Evolutionary conservation across 176 grass and related monocot genomes (phyloP).

Genomic region (Raddia distichophylla): DNA sequence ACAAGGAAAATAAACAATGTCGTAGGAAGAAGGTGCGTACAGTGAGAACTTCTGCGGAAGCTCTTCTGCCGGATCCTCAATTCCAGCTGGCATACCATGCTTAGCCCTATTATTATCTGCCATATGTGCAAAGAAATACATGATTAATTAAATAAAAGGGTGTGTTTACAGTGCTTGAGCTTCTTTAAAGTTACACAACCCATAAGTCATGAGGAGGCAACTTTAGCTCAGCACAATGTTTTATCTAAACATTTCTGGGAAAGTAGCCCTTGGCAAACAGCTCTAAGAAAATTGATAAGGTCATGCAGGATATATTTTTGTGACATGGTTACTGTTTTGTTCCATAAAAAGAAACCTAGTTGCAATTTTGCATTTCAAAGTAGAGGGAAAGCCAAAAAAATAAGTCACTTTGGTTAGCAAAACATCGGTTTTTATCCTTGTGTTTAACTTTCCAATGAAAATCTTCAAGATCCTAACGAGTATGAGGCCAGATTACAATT

Average conservation of each 20-base stretch:
- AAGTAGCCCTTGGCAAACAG: conserved; percentile 4
- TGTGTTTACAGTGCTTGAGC: conserved; percentile 9
- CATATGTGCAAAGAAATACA: conserved; percentile 41
- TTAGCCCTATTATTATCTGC: conserved; percentile 62
- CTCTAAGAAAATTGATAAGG: background rate
- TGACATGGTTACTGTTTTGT: conserved; percentile 15
- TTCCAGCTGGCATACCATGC: conserved; percentile 33
- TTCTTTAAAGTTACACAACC: conserved; percentile 1
- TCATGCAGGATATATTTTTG: background rate
- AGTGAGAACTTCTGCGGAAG: conserved; percentile 44
- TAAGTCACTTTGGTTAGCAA: background rate
- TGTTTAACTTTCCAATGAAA: conserved; percentile 10
- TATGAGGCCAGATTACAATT: background rate
- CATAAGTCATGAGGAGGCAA: background rate
- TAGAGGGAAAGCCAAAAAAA: background rate
- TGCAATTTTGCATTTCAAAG: background rate
- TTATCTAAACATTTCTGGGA: conserved; percentile 2
- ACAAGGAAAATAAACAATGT: conserved; percentile 1
- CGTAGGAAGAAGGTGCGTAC: conserved; percentile 37
- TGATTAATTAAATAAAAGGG: conserved; percentile 24
- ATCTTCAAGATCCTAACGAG: conserved; percentile 20
- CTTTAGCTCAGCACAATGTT: conserved; percentile 9
- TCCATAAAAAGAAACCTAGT: background rate
- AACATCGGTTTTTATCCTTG: conserved; percentile 21
- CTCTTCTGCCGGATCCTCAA: conserved; percentile 40